A percentile compares a stretch with the other conserved stretches of the same genome.
Evolutionary conservation across 2,329 filamentous ascomycete species (phyloP).

Genomic region (Phyllosticta citrichinensis): DNA sequence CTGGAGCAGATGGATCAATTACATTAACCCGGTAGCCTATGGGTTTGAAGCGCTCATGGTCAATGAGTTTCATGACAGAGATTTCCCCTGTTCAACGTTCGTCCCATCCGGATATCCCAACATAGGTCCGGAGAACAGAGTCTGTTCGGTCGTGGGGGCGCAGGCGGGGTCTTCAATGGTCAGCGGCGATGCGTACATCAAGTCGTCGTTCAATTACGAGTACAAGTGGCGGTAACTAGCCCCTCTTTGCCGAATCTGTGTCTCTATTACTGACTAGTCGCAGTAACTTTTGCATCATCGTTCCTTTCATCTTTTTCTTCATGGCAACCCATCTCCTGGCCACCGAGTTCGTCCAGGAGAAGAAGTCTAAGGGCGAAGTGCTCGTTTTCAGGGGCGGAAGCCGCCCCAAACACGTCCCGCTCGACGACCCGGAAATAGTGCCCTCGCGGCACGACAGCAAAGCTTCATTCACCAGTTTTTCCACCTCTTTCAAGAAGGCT

Average conservation of each 20-base stretch:
- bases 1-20: conserved; percentile 79
- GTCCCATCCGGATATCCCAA: conserved; percentile 31
- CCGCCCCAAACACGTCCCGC: conserved; percentile 22
- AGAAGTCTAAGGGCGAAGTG: conserved; percentile 44
- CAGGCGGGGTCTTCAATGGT: conserved; percentile 28
- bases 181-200: conserved; percentile 30
- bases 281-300: conserved; percentile 36
- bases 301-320: conserved; percentile 35
- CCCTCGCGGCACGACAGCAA: conserved; percentile 17
- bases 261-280: background rate
- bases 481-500: conserved; percentile 48
- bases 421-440: conserved; percentile 32
- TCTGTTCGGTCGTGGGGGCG: conserved; percentile 35
- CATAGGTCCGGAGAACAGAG: conserved; percentile 19
- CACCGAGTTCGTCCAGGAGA: conserved; percentile 37
- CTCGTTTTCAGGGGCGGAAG: conserved; percentile 40
- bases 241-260: conserved; percentile 1
- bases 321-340: conserved; percentile 34
- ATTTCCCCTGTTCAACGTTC: conserved; percentile 43
- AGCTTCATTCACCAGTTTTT: conserved; percentile 11
- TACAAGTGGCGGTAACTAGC: conserved; percentile 30
- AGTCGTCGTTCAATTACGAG: conserved; percentile 24
- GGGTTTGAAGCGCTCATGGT: conserved; percentile 72
- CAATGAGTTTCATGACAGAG: conserved; percentile 60
- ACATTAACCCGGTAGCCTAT: conserved; percentile 69